Percentiles rank a stretch among this genome's conserved stretches.
phyloP scores from a whole-genome alignment of 2,329 filamentous ascomycete genomes.

The Colletotrichum sp. region DNA sequence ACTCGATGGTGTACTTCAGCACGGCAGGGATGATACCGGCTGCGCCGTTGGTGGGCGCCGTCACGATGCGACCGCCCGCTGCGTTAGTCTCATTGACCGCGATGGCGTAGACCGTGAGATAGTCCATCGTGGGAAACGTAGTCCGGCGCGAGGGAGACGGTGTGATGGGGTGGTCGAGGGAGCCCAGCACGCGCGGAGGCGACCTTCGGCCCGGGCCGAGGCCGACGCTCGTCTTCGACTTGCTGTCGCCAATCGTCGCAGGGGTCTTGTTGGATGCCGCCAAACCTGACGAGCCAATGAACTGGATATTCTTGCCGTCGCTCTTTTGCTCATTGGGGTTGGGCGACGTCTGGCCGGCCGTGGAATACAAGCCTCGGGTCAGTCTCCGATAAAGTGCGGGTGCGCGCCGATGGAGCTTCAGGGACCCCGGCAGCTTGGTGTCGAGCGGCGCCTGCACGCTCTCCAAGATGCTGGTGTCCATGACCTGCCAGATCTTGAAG shows the following conservation, averaged over 20 bases:
- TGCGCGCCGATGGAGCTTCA: conserved; percentile 52
- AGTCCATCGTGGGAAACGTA: conserved; percentile 55
- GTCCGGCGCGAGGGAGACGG: conserved; percentile 51
- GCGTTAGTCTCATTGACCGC: conserved; percentile 60
- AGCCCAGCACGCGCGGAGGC: conserved; percentile 48
- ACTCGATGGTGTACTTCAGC: conserved; percentile 55
- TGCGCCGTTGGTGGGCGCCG: conserved; percentile 55
- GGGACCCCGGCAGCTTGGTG: conserved; percentile 47
- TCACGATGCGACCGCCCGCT: conserved; percentile 54
- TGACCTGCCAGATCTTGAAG: conserved; percentile 55
- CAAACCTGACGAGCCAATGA: neutral
- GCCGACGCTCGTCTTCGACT: neutral
- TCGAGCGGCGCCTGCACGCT: conserved; percentile 50
- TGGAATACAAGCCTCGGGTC: conserved; percentile 50
- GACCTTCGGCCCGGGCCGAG: conserved; percentile 29
- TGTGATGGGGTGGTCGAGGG: conserved; percentile 48
- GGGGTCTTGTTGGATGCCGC: neutral
- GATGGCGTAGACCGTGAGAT: conserved; percentile 55
- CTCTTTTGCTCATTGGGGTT: neutral
- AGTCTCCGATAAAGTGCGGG: conserved; percentile 49
- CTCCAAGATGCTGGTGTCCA: conserved; percentile 56
- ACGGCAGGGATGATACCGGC: conserved; percentile 57
- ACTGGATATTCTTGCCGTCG: neutral
- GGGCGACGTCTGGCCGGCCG: conserved; percentile 27
- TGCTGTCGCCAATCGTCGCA: neutral